Evolutionary conservation across 108 stramenopile species (phyloP), one percentile per base, ranked within the genome.

Genomic region (Thalassiosira profunda): DNA sequence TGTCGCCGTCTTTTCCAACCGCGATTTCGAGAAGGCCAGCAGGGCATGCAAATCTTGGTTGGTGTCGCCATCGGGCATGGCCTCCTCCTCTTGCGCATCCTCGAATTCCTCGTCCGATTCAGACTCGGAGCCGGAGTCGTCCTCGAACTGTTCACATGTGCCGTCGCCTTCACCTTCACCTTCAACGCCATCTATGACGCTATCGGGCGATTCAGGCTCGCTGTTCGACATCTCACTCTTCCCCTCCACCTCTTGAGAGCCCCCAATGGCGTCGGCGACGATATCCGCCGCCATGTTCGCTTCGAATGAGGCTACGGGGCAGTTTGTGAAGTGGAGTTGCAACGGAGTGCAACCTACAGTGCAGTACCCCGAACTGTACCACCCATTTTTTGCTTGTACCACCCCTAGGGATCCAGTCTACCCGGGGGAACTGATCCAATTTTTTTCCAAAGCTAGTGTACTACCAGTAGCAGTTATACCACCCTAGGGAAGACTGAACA

Each of bases 11-110:
- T 44, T 44, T 25, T 55, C 65, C 9, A 67, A 25, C 26, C 65
- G 41, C 14, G 65, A 33, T 55, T 67, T 67, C 5, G 65, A 67
- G 5, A 41, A 40, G 0, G 65, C 65, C 51, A 67, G 30, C 42
- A 67, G n/a, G 4, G 48, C 40, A 35, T 61, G 42, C 18, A 29
- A 25, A 4, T 58, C 67, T 29, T 59, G 46, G 10, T 48, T 31
- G 8, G 45, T 44, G 7, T 26, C 48, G 4, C 25, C 46, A 24
- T 52, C 70, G 15, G 48, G 35, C 26, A 23, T 48, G 5, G 44
- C 51, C 18, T 54, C 63, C 30, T 55, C 53, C 26, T 69, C 68
- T 7, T 42, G 52, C 2, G 18, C 54, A 9, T 63, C 68, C 6
- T 63, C 61, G 3, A 29, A 21, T 34, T 62, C 59, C 4, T 48